These are phyloP conservation scores for Fusarium lateritium DNA, from an alignment of 2,329 filamentous ascomycete genomes.

Conservation along the genomic window DNA sequence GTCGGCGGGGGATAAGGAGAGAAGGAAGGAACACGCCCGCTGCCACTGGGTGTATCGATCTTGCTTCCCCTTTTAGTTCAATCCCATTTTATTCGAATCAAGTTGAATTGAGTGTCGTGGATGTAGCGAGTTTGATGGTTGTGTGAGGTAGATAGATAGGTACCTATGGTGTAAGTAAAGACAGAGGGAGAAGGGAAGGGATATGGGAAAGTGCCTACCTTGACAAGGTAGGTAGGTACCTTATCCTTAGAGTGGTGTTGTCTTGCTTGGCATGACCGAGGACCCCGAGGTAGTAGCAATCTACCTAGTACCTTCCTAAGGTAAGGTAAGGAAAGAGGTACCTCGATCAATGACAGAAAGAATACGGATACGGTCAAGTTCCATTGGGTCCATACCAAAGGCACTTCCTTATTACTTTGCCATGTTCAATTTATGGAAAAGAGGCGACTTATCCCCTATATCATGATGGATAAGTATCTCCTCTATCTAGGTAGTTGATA, in stretches of 20 bases:
- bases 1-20: constrained; percentile 11
- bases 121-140: not conserved
- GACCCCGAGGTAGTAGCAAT: constrained; percentile 6
- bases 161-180: not conserved
- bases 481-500: not conserved
- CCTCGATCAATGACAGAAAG: not conserved
- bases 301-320: not conserved
- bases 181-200: constrained; percentile 5
- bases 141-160: not conserved
- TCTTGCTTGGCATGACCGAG: constrained; percentile 13
- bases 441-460: constrained; percentile 1
- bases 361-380: constrained; percentile 2
- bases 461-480: not conserved
- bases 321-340: too few species aligned
- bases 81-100: constrained; percentile 27
- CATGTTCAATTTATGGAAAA: too few species aligned
- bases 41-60: constrained; percentile 19
- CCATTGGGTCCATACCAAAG: not conserved
- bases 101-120: constrained; percentile 1
- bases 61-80: constrained; percentile 27
- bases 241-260: constrained; percentile 1
- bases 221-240: too few species aligned
- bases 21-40: not conserved
- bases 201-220: too few species aligned
- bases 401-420: not conserved